Evolutionary conservation across 257 asterid species (phyloP), one percentile per base, ranked within the genome.

Genomic region (Lycium ferocissimum): DNA sequence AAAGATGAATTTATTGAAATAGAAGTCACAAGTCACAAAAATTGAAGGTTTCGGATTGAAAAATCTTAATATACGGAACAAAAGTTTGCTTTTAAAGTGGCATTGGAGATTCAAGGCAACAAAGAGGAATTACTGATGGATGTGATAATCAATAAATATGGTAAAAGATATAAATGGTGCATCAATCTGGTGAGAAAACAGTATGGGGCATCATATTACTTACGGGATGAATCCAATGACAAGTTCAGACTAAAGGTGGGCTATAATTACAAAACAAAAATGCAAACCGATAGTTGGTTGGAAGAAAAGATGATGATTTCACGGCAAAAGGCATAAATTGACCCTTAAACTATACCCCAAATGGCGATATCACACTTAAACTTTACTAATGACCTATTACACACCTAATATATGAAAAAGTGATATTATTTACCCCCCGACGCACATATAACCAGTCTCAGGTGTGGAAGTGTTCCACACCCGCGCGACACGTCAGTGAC

Each of bases 11-110:
- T 51, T 49, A 75, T 35, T 73, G 81, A 73, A 73, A 47, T 47
- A 51, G 81, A 73, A 11, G 81, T 22, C 81, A 73, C 80, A 45
- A 73, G 22, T 76, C 40, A 51, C 81, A 76, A 73, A 47, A 72
- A 20, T 47, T 76, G 20, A 53, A 51, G 62, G 35, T 49, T 13
- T 51, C 20, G 12, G 22, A 51, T 26, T 76, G 22, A 76, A 51
- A 75, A 22, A 13, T 76, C 62, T 22, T 43, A 75, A 49, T 26
- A 45, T 22, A 49, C 4, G 6, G 22, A 51, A 76, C n/a, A 75
- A 51, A 22, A 13, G 61, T 22, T 76, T 6, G 11, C 22, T 76
- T 70, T 33, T 15, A 22, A 76, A 76, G 40, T 76, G 81, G 62
- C 20, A 51, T 53, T 22, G 63, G 54, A 49, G 62, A 76, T 76